A percentile compares a stretch with the other conserved stretches of the same genome.
These are phyloP conservation scores for Intubia oerlemansii DNA, from an alignment of 2,329 filamentous ascomycete species.

Conservation along the genomic window DNA sequence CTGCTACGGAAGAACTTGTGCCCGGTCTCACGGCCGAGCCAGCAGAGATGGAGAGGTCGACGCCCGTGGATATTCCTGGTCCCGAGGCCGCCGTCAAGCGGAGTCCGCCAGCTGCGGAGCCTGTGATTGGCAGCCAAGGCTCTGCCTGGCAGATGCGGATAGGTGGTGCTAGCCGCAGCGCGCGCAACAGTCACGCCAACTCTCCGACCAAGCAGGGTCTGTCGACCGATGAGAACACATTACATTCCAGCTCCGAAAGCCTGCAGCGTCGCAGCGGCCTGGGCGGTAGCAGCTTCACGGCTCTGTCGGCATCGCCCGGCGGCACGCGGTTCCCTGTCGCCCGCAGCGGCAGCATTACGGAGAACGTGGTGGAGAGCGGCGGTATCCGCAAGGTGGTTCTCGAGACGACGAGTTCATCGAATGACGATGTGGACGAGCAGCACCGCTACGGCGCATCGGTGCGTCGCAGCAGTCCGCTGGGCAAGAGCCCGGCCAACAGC, in stretches of 20 bases:
- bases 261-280: background rate
- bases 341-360: constrained; percentile 57
- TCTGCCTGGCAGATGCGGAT: background rate
- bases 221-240: background rate
- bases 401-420: constrained; percentile 15
- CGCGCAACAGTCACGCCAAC: too few relatives aligned
- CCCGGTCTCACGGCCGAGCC: background rate
- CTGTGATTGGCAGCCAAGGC: background rate
- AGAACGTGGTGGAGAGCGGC: constrained; percentile 53
- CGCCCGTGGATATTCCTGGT: too few relatives aligned
- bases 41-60: too few relatives aligned
- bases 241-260: constrained; percentile 6
- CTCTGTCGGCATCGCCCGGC: background rate
- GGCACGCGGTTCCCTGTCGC: constrained; percentile 20
- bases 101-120: background rate
- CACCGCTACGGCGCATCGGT: background rate
- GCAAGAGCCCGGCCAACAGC: background rate
- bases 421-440: constrained; percentile 12
- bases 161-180: background rate
- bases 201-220: background rate
- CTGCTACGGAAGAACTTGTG: background rate
- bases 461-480: constrained; percentile 1
- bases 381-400: constrained; percentile 59
- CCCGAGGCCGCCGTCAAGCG: background rate
- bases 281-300: constrained; percentile 4